Conservation (phyloP, 1,284 basidiomycete genomes). For the Sporisorium reilianum region DNA sequence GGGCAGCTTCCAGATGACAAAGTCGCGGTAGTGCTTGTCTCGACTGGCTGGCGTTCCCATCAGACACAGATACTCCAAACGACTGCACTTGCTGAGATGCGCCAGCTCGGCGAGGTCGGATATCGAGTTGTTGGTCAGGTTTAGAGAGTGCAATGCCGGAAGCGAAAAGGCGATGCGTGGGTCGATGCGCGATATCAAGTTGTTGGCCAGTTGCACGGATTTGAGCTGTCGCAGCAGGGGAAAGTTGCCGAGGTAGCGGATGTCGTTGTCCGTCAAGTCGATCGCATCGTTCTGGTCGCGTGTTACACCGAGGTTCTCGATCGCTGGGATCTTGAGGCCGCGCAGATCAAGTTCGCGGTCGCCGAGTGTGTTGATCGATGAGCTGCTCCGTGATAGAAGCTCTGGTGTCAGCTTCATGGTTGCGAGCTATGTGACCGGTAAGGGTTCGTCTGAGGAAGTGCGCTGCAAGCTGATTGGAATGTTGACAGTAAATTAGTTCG, state of each 20-base stretch:
- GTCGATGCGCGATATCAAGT: slow-evolving; percentile 85
- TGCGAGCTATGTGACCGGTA: neutral
- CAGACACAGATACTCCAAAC: slow-evolving; percentile 84
- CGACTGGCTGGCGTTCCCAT: slow-evolving; percentile 91
- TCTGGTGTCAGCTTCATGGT: slow-evolving; percentile 91
- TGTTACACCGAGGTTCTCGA: slow-evolving; percentile 99
- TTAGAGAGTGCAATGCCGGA: slow-evolving; percentile 83
- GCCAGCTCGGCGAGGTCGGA: slow-evolving; percentile 83
- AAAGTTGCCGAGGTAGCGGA: slow-evolving; percentile 86
- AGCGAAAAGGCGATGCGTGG: slow-evolving; percentile 81
- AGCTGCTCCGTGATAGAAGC: slow-evolving; percentile 81
- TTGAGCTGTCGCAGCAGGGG: slow-evolving; percentile 82
- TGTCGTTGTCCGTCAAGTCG: slow-evolving; percentile 95
- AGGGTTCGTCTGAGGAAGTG: neutral
- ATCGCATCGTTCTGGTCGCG: slow-evolving; percentile 95
- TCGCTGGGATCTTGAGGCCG: slow-evolving; percentile 90
- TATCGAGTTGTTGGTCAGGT: slow-evolving; percentile 71
- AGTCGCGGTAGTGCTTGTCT: slow-evolving; percentile 96
- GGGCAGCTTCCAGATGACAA: slow-evolving; percentile 74
- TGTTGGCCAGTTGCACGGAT: slow-evolving; percentile 86
- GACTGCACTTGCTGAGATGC: slow-evolving; percentile 82
- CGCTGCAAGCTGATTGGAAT: neutral
- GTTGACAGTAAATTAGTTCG: neutral
- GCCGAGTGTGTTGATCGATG: slow-evolving; percentile 87
- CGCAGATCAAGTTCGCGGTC: slow-evolving; percentile 82